A percentile compares a stretch with the other conserved stretches of the same genome.
phyloP scores from a whole-genome alignment of 2,329 filamentous ascomycete genomes.

The Botrytis elliptica region DNA sequence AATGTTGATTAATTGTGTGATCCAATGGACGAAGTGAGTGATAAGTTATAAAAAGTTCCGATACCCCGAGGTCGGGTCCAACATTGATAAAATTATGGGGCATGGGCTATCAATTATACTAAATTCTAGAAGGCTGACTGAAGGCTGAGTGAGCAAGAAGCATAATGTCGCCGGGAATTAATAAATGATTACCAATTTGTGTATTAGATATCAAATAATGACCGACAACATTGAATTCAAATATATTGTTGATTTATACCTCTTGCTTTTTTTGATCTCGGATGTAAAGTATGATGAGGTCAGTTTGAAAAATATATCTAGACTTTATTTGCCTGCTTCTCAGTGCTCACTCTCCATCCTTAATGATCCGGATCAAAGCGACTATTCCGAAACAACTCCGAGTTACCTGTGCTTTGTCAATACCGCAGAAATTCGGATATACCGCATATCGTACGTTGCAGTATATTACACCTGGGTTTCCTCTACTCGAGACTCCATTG shows the following conservation, averaged over 20 bases:
- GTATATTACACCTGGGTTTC: neutral
- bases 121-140: neutral
- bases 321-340: no score
- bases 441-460: neutral
- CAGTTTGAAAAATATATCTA: neutral
- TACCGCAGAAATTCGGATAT: neutral
- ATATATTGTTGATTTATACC: neutral
- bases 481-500: neutral
- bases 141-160: neutral
- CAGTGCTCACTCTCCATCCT: neutral
- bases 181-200: neutral
- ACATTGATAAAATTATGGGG: slow-evolving; percentile 4
- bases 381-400: slow-evolving; percentile 6
- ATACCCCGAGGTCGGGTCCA: slow-evolving; percentile 7
- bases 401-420: neutral
- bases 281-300: neutral
- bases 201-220: neutral
- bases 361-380: neutral
- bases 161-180: neutral
- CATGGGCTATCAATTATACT: neutral
- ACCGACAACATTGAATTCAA: no score
- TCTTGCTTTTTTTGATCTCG: neutral
- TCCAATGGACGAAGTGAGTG: neutral
- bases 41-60: neutral
- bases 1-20: neutral